A percentile compares a stretch with the other conserved stretches of the same genome.
phyloP scores from a whole-genome alignment of 257 asterid species.

The Solanum bulbocastanum region DNA sequence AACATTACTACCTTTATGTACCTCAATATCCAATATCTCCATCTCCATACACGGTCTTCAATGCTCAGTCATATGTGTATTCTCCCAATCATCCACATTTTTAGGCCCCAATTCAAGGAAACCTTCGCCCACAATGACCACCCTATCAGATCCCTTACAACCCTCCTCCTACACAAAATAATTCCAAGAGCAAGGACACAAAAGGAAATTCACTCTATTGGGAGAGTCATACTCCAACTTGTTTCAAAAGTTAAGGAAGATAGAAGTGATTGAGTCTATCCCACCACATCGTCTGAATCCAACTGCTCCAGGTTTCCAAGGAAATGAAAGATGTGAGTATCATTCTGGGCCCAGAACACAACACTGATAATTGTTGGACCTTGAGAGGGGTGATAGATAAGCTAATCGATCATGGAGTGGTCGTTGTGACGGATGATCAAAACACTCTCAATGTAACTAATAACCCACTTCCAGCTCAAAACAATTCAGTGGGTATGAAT shows the following conservation, averaged over 20 bases:
- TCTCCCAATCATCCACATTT: rapidly evolving
- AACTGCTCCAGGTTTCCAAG: not conserved
- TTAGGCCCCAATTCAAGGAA: not conserved
- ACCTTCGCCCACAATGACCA: not conserved
- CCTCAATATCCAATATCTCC: not conserved
- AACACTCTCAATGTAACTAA: no score
- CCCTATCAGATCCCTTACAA: not conserved
- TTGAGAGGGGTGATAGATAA: not conserved
- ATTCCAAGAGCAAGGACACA: rapidly evolving
- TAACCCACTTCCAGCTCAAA: no score
- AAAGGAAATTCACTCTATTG: not conserved
- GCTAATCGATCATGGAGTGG: not conserved
- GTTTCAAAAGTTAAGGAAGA: not conserved
- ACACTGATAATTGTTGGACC: not conserved
- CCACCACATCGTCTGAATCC: not conserved
- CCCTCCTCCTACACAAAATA: rapidly evolving
- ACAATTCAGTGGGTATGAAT: no score
- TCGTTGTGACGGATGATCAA: no score
- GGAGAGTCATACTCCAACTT: not conserved
- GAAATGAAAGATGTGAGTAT: no score
- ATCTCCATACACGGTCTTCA: not conserved
- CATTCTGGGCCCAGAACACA: not conserved
- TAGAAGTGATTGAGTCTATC: not conserved
- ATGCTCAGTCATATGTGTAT: not conserved
- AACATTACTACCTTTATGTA: not conserved